A percentile compares a stretch with the other conserved stretches of the same genome.
These are phyloP conservation scores for Lentinula edodes DNA, from an alignment of 768 basidiomycete species.

Conservation along the genomic window DNA sequence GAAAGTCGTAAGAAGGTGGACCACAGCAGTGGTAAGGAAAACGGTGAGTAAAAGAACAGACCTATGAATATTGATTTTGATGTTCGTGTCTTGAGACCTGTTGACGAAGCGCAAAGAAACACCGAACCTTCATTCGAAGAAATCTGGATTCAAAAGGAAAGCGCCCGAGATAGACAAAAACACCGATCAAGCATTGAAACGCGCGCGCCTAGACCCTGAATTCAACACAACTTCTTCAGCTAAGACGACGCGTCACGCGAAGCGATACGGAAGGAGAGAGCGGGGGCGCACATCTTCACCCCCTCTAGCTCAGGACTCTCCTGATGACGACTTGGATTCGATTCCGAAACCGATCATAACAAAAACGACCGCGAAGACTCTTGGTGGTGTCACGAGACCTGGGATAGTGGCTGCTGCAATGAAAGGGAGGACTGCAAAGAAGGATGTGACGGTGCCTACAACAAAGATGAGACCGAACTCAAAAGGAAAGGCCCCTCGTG, in stretches of 20 bases:
- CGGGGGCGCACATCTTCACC: conserved; percentile 21
- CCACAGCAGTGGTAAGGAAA: not conserved
- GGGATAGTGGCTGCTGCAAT: conserved; percentile 19
- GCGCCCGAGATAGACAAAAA: not conserved
- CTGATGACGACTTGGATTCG: conserved; percentile 25
- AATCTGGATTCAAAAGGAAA: not conserved
- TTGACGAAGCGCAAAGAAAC: not conserved
- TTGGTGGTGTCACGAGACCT: not conserved
- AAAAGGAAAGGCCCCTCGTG: not conserved
- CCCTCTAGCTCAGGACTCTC: conserved; percentile 11
- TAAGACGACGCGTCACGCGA: conserved; percentile 13
- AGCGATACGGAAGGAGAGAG: conserved; percentile 25
- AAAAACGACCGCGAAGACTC: not conserved
- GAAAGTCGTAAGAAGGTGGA: not conserved
- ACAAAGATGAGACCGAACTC: not conserved
- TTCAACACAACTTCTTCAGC: conserved; percentile 1
- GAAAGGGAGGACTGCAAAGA: conserved; percentile 26
- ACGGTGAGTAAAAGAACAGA: not conserved
- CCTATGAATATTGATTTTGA: not conserved
- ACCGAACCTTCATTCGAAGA: not conserved
- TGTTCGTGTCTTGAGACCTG: not conserved
- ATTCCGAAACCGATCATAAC: conserved; percentile 14
- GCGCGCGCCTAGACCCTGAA: not conserved
- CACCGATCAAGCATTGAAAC: conserved; percentile 1
- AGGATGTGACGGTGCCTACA: conserved; percentile 14